Percentiles rank a stretch among this genome's conserved stretches.
Evolutionary conservation across 2,329 filamentous ascomycete species (phyloP).

Genomic region (Gremmenia infestans): DNA sequence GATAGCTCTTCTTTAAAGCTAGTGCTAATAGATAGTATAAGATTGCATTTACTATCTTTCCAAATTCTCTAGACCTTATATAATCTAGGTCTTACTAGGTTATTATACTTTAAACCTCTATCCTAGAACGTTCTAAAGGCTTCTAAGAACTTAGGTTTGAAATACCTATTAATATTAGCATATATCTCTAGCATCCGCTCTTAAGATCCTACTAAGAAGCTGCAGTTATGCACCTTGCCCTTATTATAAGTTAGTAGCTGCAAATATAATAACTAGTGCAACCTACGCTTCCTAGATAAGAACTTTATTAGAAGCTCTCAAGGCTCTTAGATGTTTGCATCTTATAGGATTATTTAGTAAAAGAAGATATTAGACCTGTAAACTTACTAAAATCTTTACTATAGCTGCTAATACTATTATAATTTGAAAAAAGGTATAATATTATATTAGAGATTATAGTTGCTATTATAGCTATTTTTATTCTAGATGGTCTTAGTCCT

Average conservation of each 20-base stretch:
- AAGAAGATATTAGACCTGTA: constrained; percentile 8
- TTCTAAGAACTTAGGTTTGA: constrained; percentile 17
- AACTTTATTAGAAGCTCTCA: not conserved
- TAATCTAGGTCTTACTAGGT: constrained; percentile 16
- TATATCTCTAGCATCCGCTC: not conserved
- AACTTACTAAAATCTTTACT: constrained; percentile 13
- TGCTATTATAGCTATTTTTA: constrained; percentile 17
- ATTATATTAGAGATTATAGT: constrained; percentile 14
- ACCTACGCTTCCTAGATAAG: too few relatives aligned
- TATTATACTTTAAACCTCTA: constrained; percentile 19
- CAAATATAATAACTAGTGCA: not conserved
- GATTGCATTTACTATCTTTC: constrained; percentile 13
- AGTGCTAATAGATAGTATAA: constrained; percentile 18
- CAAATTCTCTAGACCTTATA: constrained; percentile 13
- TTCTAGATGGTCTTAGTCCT: constrained; percentile 14
- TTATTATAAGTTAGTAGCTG: constrained; percentile 11
- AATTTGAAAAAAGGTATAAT: constrained; percentile 23
- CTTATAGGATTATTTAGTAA: constrained; percentile 14
- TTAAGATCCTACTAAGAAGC: constrained; percentile 14
- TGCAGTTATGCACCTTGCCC: constrained; percentile 19
- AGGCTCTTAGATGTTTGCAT: constrained; percentile 14
- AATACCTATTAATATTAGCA: constrained; percentile 1
- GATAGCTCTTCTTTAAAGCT: constrained; percentile 15
- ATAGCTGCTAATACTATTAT: constrained; percentile 17
- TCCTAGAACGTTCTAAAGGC: constrained; percentile 24